Percentiles rank a stretch among this genome's conserved stretches.
Conservation (phyloP, 495 filamentous ascomycete genomes). For the Penicillium manginii region DNA sequence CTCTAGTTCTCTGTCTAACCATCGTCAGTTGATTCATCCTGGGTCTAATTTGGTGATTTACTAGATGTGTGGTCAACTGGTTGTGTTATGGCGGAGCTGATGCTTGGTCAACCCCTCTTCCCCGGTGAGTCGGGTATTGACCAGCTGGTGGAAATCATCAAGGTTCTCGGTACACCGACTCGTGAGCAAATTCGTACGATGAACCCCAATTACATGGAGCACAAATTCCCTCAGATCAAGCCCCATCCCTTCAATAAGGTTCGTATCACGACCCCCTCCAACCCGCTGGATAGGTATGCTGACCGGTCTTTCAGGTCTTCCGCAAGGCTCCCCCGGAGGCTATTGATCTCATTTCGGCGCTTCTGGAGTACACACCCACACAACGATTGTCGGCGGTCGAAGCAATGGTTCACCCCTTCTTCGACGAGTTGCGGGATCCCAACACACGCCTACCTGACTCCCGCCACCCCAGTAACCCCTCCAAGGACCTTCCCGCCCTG, state of each 20-base stretch:
- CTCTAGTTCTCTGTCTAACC: not conserved
- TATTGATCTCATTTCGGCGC: conserved; percentile 90
- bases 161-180: conserved; percentile 97
- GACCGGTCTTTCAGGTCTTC: conserved; percentile 69
- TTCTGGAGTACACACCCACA: conserved; percentile 96
- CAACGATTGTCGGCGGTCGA: conserved; percentile 92
- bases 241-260: conserved; percentile 98
- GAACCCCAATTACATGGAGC: conserved; percentile 99
- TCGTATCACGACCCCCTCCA: conserved; percentile 14
- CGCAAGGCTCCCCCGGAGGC: conserved; percentile 89
- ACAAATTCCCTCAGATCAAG: conserved; percentile 99
- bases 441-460: conserved; percentile 90
- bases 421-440: conserved; percentile 92
- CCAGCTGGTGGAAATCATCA: conserved; percentile 99
- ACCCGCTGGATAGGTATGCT: conserved; percentile 11
- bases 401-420: conserved; percentile 98
- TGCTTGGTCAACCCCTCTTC: conserved; percentile 98
- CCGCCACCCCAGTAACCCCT: conserved; percentile 74
- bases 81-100: conserved; percentile 98
- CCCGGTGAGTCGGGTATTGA: conserved; percentile 99
- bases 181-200: conserved; percentile 98
- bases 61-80: conserved; percentile 99
- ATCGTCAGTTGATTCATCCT: not conserved
- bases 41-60: conserved; percentile 24
- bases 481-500: conserved; percentile 80